Evolutionary conservation across 2,329 filamentous ascomycete genomes (phyloP), one percentile per base, ranked within the genome.

Genomic region (Ophiostoma sp.): DNA sequence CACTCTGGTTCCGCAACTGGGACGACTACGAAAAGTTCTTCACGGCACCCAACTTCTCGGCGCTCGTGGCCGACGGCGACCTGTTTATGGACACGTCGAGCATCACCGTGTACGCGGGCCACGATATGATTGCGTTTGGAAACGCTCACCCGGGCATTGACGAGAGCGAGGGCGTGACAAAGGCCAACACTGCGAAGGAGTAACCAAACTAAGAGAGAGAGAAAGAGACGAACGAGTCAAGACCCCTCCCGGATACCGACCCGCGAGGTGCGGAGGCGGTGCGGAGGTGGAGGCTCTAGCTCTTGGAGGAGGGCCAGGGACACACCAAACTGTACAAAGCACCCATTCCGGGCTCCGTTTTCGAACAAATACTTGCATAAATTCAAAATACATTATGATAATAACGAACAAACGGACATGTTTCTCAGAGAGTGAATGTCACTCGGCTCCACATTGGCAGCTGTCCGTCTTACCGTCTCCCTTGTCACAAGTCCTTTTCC

Each of bases 91-190:
- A 72, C 71, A 42, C 48, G 48, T 36, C 48, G 31, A 59, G 48
- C 7, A 22, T 72, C 22, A 57, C 48, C 3, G 71, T 72, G 61
- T 72, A 68, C 36, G 71, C 71, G 9, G 71, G 71, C 22, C 61
- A 72, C 33, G 71, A 72, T 28, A 57, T 68, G 61, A 72, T 72
- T 59, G 63, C 50, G 15, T 72, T 68, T 59, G 71, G 63, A 45
- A 69, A 72, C 57, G 71, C 15, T 63, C 61, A 59, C 22, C 71
- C 71, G 61, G 71, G 19, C 48, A 55, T 72, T 33, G 71, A 72
- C 25, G 25, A 9, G 7, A 69, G 63, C 19, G 61, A 72, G 25
- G 71, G 71, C 50, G 22, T 72, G 17, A 22, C 33, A n/a, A 48
- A 12, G 50, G 33, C 63, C 59, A 72, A 72, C 50, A 72, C 59